Evolutionary conservation across 495 filamentous ascomycete species (phyloP), one percentile per base, ranked within the genome.

Genomic region (Aspergillus steynii): DNA sequence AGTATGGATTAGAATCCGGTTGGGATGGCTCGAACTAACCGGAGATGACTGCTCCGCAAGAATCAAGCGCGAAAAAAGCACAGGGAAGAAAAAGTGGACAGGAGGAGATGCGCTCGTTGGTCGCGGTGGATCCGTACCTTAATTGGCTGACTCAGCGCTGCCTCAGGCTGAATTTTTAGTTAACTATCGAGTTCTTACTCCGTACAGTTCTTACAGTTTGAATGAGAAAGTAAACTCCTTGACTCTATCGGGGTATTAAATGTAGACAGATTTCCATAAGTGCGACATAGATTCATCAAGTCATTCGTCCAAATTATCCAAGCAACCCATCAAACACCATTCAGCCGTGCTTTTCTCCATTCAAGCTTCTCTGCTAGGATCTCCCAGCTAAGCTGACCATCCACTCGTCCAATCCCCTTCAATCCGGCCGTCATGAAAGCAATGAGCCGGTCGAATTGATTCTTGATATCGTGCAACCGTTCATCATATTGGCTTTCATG

Each of bases 381-480:
- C 58, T 84, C 80, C 78, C 83, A 83, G 42, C 70, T 74, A 12
- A 72, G 53, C 31, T 80, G 77, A 15, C 74, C 81, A 47, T 79
- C 71, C 20, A 73, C 75, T 52, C 83, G 76, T 28, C 81, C 76
- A 3, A 83, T 66, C 10, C 76, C 73, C 52, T 76, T 74, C 48
- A 85, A 63, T 3, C 80, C 80, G 9, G 79, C 78, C 5, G 65
- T 65, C 8, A 83, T 64, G 61, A 84, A 85, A 9, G 64, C 58
- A 10, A 77, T 62, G 14, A 81, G 66, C 12, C 63, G 70, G n/a
- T 71, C 72, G 58, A 83, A 80, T 46, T 81, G 64, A 31, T 77
- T 67, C 20, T 71, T 72, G 29, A 81, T 74, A 53, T 73, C 64
- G 31, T 56, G 56, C 50, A 83, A 32, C 8, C 65, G 68, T 45